A percentile compares a stretch with the other conserved stretches of the same genome.
phyloP scores from a whole-genome alignment of 768 basidiomycete genomes.

The Boletus sensibilis region DNA sequence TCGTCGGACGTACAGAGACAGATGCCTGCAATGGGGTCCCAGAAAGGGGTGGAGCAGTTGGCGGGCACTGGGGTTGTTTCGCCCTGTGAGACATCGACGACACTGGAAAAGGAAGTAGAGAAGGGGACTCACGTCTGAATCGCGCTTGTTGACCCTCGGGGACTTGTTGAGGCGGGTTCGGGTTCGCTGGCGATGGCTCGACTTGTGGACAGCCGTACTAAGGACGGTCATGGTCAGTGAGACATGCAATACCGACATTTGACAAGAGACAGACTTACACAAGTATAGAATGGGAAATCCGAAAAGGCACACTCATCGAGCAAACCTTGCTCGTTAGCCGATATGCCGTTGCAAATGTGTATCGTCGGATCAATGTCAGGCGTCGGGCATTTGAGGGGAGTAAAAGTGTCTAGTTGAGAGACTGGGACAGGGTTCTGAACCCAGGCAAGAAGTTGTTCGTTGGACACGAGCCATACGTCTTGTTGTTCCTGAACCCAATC shows the following conservation, averaged over 20 bases:
- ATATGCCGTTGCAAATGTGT: background rate
- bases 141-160: slow-evolving; percentile 41
- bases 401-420: background rate
- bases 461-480: slow-evolving; percentile 3
- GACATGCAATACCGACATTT: background rate
- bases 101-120: background rate
- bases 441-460: background rate
- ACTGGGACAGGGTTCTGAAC: background rate
- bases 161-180: slow-evolving; percentile 62
- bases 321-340: background rate
- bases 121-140: slow-evolving; percentile 49
- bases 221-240: background rate
- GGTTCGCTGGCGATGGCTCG: slow-evolving; percentile 54
- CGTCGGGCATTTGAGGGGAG: background rate
- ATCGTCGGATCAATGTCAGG: background rate
- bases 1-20: slow-evolving; percentile 58
- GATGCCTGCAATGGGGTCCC: slow-evolving; percentile 68
- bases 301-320: background rate
- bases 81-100: background rate
- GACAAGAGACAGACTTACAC: background rate
- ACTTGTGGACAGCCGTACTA: slow-evolving; percentile 47
- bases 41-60: slow-evolving; percentile 78
- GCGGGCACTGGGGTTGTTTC: slow-evolving; percentile 45
- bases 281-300: background rate
- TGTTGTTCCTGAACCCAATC: slow-evolving; percentile 1